Base-by-base conservation (phyloP, 768 basidiomycete species). In the Mycena rosella region DNA sequence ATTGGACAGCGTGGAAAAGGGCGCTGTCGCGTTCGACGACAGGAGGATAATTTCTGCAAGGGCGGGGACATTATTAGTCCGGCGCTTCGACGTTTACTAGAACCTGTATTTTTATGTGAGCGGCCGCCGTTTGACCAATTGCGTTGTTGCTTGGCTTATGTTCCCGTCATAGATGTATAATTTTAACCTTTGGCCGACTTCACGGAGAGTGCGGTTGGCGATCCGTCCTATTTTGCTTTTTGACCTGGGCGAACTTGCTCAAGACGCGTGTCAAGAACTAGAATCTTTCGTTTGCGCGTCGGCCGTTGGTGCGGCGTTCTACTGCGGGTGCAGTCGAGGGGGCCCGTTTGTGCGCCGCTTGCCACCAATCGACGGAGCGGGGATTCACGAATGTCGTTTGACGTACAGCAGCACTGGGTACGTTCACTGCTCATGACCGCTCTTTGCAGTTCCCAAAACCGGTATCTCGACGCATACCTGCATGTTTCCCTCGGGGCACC, bases 1-100 rank as follows among this genome's bases (percentile, higher is more conserved):
- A 48, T 27, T 56, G 53, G 56, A 72, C 53, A 72, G 66, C 52
- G 64, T 73, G 62, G 61, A 70, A 38, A 79, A 76, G 65, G 85
- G 88, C 9, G 84, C 84, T 6, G 83, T 93, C 48, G 85, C 83
- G 27, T 94, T 94, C 75, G 93, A 94, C 73, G 93, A 94, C 67
- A 85, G 91, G 73, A 81, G 88, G 72, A 92, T 94, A 60, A 84
- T 93, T 67, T 91, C 82, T 55, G 79, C 81, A 6, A 77, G 78
- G 27, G 79, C 74, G 45, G 78, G 77, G 59, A 66, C 42, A 18
- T 20, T 71, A 32, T 30, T 61, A 14, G 66, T 71, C 14, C 70
- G 65, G 48, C 66, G 63, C 10, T 71, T 71, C 36, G 70, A 71
- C 60, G 48, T 70, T 20, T 65, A n/a, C n/a, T n/a, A 70, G 29